Evolutionary conservation across 2,329 filamentous ascomycete species (phyloP), one percentile per base, ranked within the genome.

Genomic region (Acrodontium crateriforme): DNA sequence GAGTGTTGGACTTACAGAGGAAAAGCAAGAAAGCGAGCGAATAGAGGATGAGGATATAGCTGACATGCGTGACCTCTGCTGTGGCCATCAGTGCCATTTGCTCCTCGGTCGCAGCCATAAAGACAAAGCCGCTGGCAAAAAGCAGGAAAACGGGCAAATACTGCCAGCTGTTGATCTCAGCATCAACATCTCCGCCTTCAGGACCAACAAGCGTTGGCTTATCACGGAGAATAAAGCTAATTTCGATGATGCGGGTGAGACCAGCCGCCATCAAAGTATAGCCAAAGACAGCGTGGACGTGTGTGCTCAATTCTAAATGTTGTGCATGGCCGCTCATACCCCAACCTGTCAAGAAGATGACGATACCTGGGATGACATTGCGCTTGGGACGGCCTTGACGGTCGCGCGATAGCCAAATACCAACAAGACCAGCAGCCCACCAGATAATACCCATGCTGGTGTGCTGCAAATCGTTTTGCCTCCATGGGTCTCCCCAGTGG

Each of bases 391-490:
- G 67, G 28, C 89, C 87, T 38, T 87, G 74, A 31, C 82, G 73
- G 50, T 77, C 82, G 37, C 73, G 71, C 52, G 83, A 92, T 20
- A 98, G 65, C 89, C 87, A 98, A 28, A 98, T 69, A 22, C 89
- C 89, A 8, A 87, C 69, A 16, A 98, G 61, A 14, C 89, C 89
- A 6, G 89, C 87, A 45, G 75, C 80, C 87, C 87, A 98, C 89
- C 89, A 98, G 28, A 98, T 74, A 37, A 98, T 73, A n/a, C 89
- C 89, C 87, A 98, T 95, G n/a, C 80, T 82, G 0, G 89, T 98
- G 55, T 98, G 89, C 54, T 98, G 87, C 59, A 93, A 73, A 54
- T 98, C 89, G 49, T 94, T 95, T 55, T 71, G 74, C 28, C 79
- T 83, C 89, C 89, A 98, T 1, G 71, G 68, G 1, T 66, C 66